Evolutionary conservation across 2,329 filamentous ascomycete species (phyloP).

Genomic region (Ophiostoma sp.): DNA sequence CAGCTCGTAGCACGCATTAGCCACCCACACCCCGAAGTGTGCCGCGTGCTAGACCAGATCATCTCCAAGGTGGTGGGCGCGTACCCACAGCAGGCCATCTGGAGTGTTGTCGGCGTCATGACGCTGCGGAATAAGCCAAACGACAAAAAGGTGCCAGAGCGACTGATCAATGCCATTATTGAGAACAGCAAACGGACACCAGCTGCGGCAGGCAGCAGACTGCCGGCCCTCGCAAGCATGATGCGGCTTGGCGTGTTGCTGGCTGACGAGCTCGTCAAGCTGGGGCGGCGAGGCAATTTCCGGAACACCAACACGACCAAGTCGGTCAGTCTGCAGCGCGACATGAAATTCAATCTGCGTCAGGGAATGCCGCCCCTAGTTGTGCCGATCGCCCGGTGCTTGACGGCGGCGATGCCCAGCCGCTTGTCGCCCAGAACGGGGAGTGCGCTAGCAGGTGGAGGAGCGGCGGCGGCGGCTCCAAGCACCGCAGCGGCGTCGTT

Average conservation of each 20-base stretch:
- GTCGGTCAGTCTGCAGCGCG: slow-evolving; percentile 66
- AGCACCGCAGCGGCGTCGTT: background rate
- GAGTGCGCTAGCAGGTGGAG: background rate
- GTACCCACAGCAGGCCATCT: slow-evolving; percentile 88
- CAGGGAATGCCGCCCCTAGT: slow-evolving; percentile 78
- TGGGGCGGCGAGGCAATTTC: slow-evolving; percentile 63
- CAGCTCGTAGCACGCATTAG: slow-evolving; percentile 96
- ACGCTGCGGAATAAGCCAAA: slow-evolving; percentile 45
- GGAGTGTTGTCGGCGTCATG: slow-evolving; percentile 82
- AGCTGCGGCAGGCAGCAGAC: background rate
- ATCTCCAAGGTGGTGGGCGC: slow-evolving; percentile 78
- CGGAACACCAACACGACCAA: slow-evolving; percentile 68
- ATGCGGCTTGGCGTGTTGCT: slow-evolving; percentile 46
- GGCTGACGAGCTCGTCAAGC: slow-evolving; percentile 45
- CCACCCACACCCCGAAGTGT: slow-evolving; percentile 74
- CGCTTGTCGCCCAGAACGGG: background rate
- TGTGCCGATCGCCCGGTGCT: slow-evolving; percentile 78
- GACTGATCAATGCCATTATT: slow-evolving; percentile 40
- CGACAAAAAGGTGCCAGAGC: slow-evolving; percentile 61
- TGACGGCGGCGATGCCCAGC: slow-evolving; percentile 72
- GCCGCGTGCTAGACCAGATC: slow-evolving; percentile 69
- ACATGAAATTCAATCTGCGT: slow-evolving; percentile 80
- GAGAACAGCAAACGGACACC: background rate
- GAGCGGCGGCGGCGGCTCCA: background rate
- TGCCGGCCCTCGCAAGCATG: slow-evolving; percentile 20